phyloP scores from a whole-genome alignment of 2,329 filamentous ascomycete genomes.

The Fusarium sp. region DNA sequence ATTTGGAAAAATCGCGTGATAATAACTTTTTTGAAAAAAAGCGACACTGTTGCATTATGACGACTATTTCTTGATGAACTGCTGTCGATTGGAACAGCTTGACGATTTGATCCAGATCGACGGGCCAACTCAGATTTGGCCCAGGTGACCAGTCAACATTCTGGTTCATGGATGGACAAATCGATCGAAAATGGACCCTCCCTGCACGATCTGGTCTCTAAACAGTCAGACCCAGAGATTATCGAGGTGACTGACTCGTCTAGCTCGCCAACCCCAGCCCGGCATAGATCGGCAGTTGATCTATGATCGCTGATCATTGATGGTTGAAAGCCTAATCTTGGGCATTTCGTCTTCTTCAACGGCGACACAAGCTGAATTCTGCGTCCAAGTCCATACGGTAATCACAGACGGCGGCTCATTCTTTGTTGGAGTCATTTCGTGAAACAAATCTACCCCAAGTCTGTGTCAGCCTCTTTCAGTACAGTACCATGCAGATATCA shows the following conservation, averaged over 20 bases:
- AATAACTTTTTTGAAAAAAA: too few species aligned
- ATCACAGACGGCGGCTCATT: background rate
- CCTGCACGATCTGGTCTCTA: background rate
- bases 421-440: accelerated
- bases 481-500: background rate
- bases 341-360: background rate
- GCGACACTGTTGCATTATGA: too few species aligned
- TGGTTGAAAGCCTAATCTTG: background rate
- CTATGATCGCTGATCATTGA: too few species aligned
- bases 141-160: too few species aligned
- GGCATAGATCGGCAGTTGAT: background rate
- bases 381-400: accelerated
- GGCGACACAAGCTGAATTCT: accelerated
- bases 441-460: background rate
- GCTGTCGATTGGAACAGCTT: too few species aligned
- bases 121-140: too few species aligned
- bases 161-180: too few species aligned
- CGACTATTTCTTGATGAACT: too few species aligned
- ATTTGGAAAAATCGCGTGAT: accelerated
- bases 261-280: background rate
- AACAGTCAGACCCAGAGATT: too few species aligned
- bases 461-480: background rate
- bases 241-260: background rate
- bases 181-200: too few species aligned
- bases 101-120: too few species aligned